phyloP scores from a whole-genome alignment of 1,139 yeast species.

The Suhomyces terraborum region DNA sequence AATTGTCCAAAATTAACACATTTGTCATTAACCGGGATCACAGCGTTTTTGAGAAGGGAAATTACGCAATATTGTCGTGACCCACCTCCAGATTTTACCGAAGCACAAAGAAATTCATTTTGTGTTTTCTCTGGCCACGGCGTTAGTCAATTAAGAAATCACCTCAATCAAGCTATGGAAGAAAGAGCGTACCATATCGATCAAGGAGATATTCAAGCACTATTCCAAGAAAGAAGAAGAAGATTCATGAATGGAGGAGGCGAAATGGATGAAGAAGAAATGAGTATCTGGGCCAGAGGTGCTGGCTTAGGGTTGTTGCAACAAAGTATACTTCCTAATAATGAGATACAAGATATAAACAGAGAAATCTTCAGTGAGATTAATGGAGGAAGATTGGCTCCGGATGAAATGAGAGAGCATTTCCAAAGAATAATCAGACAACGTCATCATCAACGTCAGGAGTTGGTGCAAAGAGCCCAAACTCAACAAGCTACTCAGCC shows the following conservation, averaged over 20 bases:
- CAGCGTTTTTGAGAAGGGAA: conserved; percentile 83
- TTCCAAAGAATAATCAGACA: conserved; percentile 37
- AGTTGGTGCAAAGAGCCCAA: conserved; percentile 14
- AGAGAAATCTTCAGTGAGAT: conserved; percentile 40
- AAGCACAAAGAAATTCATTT: conserved; percentile 80
- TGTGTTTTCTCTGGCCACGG: conserved; percentile 96
- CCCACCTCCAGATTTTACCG: conserved; percentile 94
- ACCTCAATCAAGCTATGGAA: conserved; percentile 52
- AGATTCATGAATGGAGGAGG: conserved; percentile 27
- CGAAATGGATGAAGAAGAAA: conserved; percentile 25
- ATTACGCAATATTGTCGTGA: conserved; percentile 86
- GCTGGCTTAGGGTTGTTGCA: conserved; percentile 38
- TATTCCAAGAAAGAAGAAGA: conserved; percentile 38
- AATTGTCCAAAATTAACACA: conserved; percentile 88
- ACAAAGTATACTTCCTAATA: conserved; percentile 20
- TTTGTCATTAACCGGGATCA: conserved; percentile 84
- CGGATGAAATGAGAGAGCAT: conserved; percentile 44
- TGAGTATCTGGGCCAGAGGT: conserved; percentile 34
- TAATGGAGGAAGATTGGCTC: conserved; percentile 36
- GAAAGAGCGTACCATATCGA: conserved; percentile 45
- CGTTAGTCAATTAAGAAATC: conserved; percentile 68
- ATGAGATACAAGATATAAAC: conserved; percentile 34
- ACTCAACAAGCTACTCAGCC: conserved; percentile 9
- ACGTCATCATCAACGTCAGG: conserved; percentile 20
- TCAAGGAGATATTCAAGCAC: conserved; percentile 40